Evolutionary conservation across 2,329 filamentous ascomycete genomes (phyloP), one percentile per base, ranked within the genome.

Genomic region (Zarea fungicola): DNA sequence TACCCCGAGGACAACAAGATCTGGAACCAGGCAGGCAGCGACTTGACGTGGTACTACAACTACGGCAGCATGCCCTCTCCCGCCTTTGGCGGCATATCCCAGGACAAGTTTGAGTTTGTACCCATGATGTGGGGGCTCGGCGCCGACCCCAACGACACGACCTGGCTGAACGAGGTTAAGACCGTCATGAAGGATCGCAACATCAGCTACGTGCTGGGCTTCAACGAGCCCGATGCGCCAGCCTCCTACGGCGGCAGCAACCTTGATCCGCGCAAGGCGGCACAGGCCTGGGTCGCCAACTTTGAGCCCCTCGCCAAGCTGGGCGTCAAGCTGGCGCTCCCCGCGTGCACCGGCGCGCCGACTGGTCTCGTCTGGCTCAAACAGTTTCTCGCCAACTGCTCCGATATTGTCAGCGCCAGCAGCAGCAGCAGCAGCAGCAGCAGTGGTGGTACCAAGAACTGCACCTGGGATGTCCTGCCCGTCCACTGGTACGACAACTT

Each of bases 31-130:
- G 45, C 69, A 6, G 73, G 71, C 31, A 79, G 77, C 16, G 77
- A 81, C 35, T 67, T 92, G 48, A 85, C 81, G 3, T 93, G 88
- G 88, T 93, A 93, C 73, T 93, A 92, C 76, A 92, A 91, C 71
- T 93, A 91, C 65, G 66, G 69, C 22, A 60, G 72, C 18, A 61
- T 65, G 4, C 85, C 87, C 1, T 79, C 82, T 0, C 53, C 73
- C 0, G 69, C 69, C 35, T 84, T 76, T 60, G 55, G 64, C 34
- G 64, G 72, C 42, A 59, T 73, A 25, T 57, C 74, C 0, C 77
- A 83, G 56, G 68, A 71, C 13, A 65, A 74, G 13, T 80, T 92
- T 56, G 76, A 87, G 63, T 93, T 89, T 64, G 82, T 92, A 1
- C 87, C 88, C 43, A 89, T 90, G 87, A 77, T 90, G 52, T 92